These are phyloP conservation scores for Didymella sp. DNA, from an alignment of 2,329 filamentous ascomycete genomes.

Conservation along the genomic window DNA sequence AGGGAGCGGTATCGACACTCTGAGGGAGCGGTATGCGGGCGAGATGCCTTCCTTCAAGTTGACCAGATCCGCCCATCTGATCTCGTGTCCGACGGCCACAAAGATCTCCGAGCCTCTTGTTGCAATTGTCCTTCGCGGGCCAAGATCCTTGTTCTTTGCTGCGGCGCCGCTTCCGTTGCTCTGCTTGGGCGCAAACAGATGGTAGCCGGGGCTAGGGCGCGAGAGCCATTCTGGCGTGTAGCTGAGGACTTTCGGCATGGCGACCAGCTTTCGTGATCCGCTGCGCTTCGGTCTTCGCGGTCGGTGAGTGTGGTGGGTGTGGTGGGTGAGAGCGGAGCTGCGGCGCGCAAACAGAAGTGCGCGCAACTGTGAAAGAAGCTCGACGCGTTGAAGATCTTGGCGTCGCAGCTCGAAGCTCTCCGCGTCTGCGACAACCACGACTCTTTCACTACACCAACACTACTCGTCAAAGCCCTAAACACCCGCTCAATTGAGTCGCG, in stretches of 20 bases:
- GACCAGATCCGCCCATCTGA: slow-evolving; percentile 87
- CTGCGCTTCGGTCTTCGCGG: not conserved
- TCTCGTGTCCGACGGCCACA: slow-evolving; percentile 84
- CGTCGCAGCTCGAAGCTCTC: slow-evolving; percentile 7
- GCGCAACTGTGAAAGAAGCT: slow-evolving; percentile 16
- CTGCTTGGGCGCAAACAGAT: slow-evolving; percentile 71
- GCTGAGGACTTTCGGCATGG: slow-evolving; percentile 86
- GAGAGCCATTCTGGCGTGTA: slow-evolving; percentile 90
- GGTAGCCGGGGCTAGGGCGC: slow-evolving; percentile 76
- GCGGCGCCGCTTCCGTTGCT: slow-evolving; percentile 36
- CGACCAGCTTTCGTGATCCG: slow-evolving; percentile 12
- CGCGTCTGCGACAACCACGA: slow-evolving; percentile 2
- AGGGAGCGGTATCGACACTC: slow-evolving; percentile 77
- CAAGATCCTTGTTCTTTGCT: slow-evolving; percentile 37
- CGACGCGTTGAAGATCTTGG: slow-evolving; percentile 22
- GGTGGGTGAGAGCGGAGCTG: slow-evolving; percentile 3
- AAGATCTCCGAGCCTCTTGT: slow-evolving; percentile 87
- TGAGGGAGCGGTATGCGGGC: slow-evolving; percentile 61
- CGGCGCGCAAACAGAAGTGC: slow-evolving; percentile 16
- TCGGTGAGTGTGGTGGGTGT: slow-evolving; percentile 3
- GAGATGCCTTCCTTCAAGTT: slow-evolving; percentile 69
- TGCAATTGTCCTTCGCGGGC: slow-evolving; percentile 71
- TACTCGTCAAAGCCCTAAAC: not conserved
- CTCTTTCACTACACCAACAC: slow-evolving; percentile 1
- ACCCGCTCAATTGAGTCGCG: slow-evolving; percentile 4